phyloP scores from a whole-genome alignment of 305 asterid genomes.

The Solanum hybrid region DNA sequence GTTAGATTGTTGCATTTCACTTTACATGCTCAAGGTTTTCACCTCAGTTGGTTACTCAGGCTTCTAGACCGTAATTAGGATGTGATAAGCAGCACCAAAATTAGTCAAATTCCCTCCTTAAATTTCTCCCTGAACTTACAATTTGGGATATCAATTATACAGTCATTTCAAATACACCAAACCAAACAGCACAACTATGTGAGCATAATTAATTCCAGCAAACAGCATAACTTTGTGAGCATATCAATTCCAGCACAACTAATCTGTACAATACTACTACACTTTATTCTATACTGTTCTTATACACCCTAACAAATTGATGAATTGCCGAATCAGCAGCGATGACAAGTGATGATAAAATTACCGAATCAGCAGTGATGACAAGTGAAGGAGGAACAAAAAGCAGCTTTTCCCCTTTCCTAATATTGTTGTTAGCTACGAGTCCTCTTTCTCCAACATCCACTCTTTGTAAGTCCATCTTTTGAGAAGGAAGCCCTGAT shows the following conservation, averaged over 20 bases:
- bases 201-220: neutral
- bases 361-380: constrained; percentile 82
- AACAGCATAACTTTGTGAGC: neutral
- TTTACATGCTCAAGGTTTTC: neutral
- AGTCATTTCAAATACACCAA: neutral
- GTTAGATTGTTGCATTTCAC: neutral
- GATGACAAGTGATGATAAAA: constrained; percentile 42
- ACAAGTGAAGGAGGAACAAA: constrained; percentile 86
- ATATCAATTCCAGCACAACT: neutral
- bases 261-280: neutral
- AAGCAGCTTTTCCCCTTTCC: constrained; percentile 86
- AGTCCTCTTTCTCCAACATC: constrained; percentile 95
- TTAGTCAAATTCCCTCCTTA: neutral
- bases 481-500: constrained; percentile 75
- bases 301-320: neutral
- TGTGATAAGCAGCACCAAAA: neutral
- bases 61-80: neutral
- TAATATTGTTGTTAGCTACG: constrained; percentile 69
- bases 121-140: neutral
- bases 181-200: neutral
- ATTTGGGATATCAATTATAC: neutral
- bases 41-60: neutral
- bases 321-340: constrained; percentile 59
- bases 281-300: neutral
- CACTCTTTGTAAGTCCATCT: constrained; percentile 71